These are phyloP conservation scores for Nicotiana tomentosiformis DNA, from an alignment of 257 asterid species.

Conservation along the genomic window DNA sequence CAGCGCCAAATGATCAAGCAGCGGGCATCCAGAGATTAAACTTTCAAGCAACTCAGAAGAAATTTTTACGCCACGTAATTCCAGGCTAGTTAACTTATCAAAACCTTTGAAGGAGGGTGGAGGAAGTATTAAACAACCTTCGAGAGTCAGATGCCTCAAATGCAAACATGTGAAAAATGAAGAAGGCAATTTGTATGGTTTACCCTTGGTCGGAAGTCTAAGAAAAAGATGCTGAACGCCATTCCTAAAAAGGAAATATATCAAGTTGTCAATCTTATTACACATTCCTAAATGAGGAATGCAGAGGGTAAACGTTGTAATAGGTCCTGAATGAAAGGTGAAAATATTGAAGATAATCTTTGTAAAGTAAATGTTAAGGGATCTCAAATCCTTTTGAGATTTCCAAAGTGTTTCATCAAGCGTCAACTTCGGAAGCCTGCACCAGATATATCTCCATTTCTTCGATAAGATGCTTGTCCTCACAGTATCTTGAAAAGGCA, in stretches of 20 bases:
- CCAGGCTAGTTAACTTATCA: background rate
- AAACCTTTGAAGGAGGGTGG: background rate
- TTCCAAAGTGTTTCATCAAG: background rate
- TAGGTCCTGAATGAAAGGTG: background rate
- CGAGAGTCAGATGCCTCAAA: background rate
- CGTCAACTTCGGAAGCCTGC: background rate
- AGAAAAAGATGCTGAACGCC: background rate
- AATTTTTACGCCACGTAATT: background rate
- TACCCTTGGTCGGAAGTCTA: background rate
- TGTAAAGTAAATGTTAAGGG: background rate
- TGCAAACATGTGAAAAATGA: background rate
- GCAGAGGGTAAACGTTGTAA: background rate
- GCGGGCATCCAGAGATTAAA: background rate
- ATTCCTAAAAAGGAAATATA: background rate
- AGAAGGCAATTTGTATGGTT: background rate
- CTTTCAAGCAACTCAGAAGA: background rate
- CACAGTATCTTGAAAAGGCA: background rate
- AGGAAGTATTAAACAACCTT: background rate
- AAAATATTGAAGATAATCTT: background rate
- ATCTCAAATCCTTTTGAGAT: background rate
- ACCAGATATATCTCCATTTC: background rate
- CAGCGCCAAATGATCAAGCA: background rate
- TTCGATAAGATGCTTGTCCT: background rate
- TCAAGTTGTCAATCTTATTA: background rate
- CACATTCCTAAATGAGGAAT: background rate